Conservation (phyloP, 164 flowering plant species). For the Amborella trichopoda region DNA sequence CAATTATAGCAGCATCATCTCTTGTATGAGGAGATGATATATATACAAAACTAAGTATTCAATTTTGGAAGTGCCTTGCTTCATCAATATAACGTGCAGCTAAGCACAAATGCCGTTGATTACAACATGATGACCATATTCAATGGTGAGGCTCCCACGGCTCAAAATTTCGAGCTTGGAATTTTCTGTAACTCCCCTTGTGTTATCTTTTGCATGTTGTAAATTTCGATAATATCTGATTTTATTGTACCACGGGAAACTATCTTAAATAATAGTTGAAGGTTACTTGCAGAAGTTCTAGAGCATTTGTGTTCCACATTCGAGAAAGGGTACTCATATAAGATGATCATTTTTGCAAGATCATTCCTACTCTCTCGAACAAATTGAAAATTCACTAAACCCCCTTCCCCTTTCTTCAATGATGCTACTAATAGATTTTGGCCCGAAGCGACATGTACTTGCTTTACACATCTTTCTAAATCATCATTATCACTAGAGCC, state of each 20-base stretch:
- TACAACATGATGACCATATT: constrained; percentile 26
- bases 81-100: constrained; percentile 63
- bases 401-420: too few relatives aligned
- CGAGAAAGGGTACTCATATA: constrained; percentile 4
- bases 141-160: not conserved
- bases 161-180: too few relatives aligned
- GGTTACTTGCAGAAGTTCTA: constrained; percentile 1
- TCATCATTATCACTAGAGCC: too few relatives aligned
- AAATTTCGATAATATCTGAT: constrained; percentile 3
- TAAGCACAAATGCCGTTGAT: constrained; percentile 52
- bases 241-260: constrained; percentile 1
- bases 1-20: constrained; percentile 51
- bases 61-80: constrained; percentile 59
- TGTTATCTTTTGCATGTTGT: constrained; percentile 2
- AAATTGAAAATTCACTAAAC: too few relatives aligned
- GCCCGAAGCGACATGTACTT: too few relatives aligned
- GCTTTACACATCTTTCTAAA: too few relatives aligned
- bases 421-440: too few relatives aligned
- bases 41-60: constrained; percentile 66
- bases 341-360: too few relatives aligned
- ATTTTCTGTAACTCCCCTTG: not conserved
- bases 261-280: constrained; percentile 6
- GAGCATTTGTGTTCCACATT: constrained; percentile 5
- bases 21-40: constrained; percentile 67
- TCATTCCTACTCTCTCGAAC: too few relatives aligned